Percentiles rank a stretch among this genome's conserved stretches.
These are phyloP conservation scores for Apophysomyces variabilis DNA, from an alignment of 371 early-diverging fungal genomes.

Conservation along the genomic window DNA sequence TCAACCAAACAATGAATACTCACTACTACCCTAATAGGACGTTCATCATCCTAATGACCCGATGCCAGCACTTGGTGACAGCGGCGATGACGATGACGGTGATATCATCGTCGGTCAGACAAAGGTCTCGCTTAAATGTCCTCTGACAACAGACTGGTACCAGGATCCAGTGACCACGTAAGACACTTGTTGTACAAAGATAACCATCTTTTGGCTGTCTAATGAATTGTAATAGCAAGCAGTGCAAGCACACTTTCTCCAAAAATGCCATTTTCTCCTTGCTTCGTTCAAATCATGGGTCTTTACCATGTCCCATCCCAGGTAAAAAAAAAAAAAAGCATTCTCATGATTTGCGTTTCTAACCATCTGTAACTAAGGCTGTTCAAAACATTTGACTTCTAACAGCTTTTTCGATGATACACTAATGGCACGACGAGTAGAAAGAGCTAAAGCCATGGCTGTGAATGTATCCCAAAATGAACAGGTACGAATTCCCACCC, in stretches of 20 bases:
- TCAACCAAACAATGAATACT: neutral
- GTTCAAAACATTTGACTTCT: neutral
- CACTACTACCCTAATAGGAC: conserved; percentile 20
- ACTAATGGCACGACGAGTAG: conserved; percentile 32
- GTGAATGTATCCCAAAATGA: conserved; percentile 3
- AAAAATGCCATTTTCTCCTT: conserved; percentile 28
- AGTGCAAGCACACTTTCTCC: conserved; percentile 46
- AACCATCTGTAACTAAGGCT: conserved; percentile 2
- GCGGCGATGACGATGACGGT: conserved; percentile 25
- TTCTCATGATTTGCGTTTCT: neutral
- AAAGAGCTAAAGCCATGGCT: conserved; percentile 22
- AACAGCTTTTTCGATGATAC: conserved; percentile 15
- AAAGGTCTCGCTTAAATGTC: conserved; percentile 42
- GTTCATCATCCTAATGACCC: conserved; percentile 40
- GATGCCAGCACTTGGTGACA: conserved; percentile 31
- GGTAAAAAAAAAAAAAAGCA: conserved; percentile 24
- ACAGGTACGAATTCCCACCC: neutral
- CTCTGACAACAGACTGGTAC: conserved; percentile 41
- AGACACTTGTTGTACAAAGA: neutral
- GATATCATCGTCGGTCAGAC: conserved; percentile 43
- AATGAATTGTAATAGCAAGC: conserved; percentile 18
- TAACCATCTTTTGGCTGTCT: neutral
- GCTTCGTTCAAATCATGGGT: conserved; percentile 8
- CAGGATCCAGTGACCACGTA: conserved; percentile 41
- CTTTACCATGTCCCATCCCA: conserved; percentile 36